Base-by-base conservation (phyloP, 345 rosid species). In the Citrus sp. region DNA sequence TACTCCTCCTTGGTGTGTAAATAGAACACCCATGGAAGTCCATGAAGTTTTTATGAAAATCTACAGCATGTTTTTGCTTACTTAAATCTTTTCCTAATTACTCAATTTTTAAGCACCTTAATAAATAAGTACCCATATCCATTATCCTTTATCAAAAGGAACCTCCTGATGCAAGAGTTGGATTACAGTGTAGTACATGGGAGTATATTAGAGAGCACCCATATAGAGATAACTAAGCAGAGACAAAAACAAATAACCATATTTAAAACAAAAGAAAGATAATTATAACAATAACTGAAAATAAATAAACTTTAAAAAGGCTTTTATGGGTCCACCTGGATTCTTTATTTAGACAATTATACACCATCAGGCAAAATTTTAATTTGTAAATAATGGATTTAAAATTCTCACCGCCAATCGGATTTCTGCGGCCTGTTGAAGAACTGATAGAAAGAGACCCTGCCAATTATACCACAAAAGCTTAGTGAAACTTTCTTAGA, bases 371-470 rank as follows among this genome's bases (percentile, higher is more conserved):
- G 28, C 7, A 68, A 72, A 59, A 75, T 7, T 73, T 14, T 49
- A 42, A 74, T 30, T 5, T 42, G 64, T 49, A 80, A 42, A 76
- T 78, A 30, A 6, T 27, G 71, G 51, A 66, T 74, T 59, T 25
- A 35, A 67, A 83, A 75, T 60, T 78, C 88, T 89, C 84, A 95
- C 95, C 86, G 87, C 98, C 77, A 86, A 73, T 64, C 94, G 94
- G 77, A 88, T 82, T 87, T 88, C 94, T 80, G 97, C 84, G 76
- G 88, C 93, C 83, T 91, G 97, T 82, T 86, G 96, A 84, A 95
- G 90, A 87, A 91, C 87, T 51, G 90, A 88, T 60, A 90, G 81
- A 60, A 92, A 84, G 64, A 95, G 88, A 63, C 94, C 97, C 99
- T 95, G 93, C 80, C 8, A 81, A 86, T 78, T 60, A 71, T 71